Evolutionary conservation across 2,329 filamentous ascomycete species (phyloP).

Genomic region (Geoglossum cookeanum): DNA sequence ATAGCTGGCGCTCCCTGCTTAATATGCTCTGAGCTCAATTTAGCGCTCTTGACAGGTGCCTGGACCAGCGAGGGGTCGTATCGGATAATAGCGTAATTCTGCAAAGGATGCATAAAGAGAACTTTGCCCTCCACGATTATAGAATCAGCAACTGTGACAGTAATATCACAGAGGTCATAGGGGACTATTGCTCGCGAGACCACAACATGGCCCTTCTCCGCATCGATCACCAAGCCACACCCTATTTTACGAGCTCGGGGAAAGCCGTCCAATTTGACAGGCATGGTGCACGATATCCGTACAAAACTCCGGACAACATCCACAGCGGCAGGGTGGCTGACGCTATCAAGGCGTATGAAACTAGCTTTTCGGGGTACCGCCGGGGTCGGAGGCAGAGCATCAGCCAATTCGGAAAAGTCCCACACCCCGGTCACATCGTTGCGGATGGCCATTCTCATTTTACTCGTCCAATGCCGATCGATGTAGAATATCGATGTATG

Average conservation of each 20-base stretch:
- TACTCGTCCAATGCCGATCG: constrained; percentile 87
- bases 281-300: constrained; percentile 80
- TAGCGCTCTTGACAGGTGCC: constrained; percentile 78
- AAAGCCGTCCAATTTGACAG: constrained; percentile 93
- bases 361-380: constrained; percentile 61
- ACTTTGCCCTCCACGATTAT: constrained; percentile 90
- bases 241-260: constrained; percentile 87
- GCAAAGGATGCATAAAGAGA: constrained; percentile 85
- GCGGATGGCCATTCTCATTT: constrained; percentile 80
- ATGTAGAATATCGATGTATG: constrained; percentile 85
- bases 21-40: constrained; percentile 60
- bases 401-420: constrained; percentile 79
- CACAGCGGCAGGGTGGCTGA: constrained; percentile 74
- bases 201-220: constrained; percentile 83
- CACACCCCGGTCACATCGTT: constrained; percentile 83
- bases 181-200: constrained; percentile 89
- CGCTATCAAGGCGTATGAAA: constrained; percentile 81
- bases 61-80: constrained; percentile 90
- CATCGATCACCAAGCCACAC: constrained; percentile 93
- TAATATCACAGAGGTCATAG: constrained; percentile 92
- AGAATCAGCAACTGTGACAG: constrained; percentile 87
- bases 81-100: constrained; percentile 90
- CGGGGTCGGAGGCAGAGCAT: constrained; percentile 55
- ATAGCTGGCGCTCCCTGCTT: constrained; percentile 88
- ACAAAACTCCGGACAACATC: constrained; percentile 92